A percentile compares a stretch with the other conserved stretches of the same genome.
Evolutionary conservation across 2,329 filamentous ascomycete species (phyloP).

Genomic region (Colletotrichum chlorophyti): DNA sequence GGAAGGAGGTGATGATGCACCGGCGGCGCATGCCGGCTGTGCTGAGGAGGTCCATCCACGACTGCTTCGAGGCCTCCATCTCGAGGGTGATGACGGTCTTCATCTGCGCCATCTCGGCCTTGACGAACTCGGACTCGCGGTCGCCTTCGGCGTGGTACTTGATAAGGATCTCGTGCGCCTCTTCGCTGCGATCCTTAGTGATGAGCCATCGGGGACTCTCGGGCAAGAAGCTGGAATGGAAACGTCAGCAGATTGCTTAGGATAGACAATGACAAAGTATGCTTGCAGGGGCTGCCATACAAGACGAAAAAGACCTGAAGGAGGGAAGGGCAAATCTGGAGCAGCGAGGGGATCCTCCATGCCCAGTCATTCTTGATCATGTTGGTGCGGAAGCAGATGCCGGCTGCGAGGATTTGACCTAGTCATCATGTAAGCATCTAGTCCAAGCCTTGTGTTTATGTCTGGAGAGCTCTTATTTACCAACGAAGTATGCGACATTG

Average conservation of each 20-base stretch:
- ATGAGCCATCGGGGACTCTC: constrained; percentile 44
- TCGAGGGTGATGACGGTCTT: constrained; percentile 61
- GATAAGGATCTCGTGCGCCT: constrained; percentile 39
- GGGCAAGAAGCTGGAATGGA: constrained; percentile 36
- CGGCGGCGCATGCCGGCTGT: constrained; percentile 58
- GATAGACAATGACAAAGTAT: constrained; percentile 45
- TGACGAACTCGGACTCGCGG: constrained; percentile 55
- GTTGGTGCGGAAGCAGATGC: constrained; percentile 57
- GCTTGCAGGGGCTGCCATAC: constrained; percentile 55
- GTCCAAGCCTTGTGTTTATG: no score
- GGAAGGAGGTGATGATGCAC: constrained; percentile 52
- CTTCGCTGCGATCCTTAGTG: constrained; percentile 38
- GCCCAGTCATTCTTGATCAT: constrained; percentile 44
- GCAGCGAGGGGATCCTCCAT: constrained; percentile 53
- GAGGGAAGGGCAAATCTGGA: constrained; percentile 53
- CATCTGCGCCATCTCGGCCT: constrained; percentile 68
- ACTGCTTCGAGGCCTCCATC: constrained; percentile 57
- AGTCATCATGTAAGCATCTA: no score
- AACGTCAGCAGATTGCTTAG: no score
- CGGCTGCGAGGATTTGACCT: constrained; percentile 52
- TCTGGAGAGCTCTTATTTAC: no score
- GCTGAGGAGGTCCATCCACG: constrained; percentile 59
- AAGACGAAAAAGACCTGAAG: constrained; percentile 48
- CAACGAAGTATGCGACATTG: constrained; percentile 64
- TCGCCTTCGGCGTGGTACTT: constrained; percentile 61